Percentiles rank a stretch among this genome's conserved stretches.
These are phyloP conservation scores for Chernovozyma sophiae-reginae DNA, from an alignment of 1,139 yeast genomes.

Conservation along the genomic window DNA sequence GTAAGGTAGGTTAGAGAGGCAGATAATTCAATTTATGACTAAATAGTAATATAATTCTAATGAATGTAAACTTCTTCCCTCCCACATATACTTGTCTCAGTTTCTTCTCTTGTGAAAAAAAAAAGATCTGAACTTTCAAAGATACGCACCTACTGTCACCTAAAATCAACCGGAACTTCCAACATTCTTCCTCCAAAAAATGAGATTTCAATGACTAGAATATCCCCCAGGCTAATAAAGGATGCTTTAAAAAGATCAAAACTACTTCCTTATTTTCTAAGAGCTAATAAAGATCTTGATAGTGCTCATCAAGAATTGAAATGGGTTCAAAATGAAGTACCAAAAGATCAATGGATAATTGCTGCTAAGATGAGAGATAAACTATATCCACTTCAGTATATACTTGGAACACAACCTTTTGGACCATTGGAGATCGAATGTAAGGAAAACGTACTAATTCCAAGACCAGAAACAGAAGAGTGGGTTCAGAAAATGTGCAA, in stretches of 20 bases:
- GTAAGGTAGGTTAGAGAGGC: too few species aligned
- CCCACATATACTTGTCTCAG: background rate
- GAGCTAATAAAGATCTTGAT: constrained; percentile 25
- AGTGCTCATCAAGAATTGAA: constrained; percentile 32
- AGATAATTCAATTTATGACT: too few species aligned
- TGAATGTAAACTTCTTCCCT: too few species aligned
- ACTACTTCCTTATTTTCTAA: constrained; percentile 30
- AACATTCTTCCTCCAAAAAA: background rate
- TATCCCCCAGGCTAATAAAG: constrained; percentile 25
- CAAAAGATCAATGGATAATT: constrained; percentile 26
- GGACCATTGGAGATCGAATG: constrained; percentile 63
- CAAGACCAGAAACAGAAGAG: constrained; percentile 95
- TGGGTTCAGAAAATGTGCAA: constrained; percentile 49
- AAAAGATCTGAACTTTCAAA: background rate
- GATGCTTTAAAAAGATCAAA: constrained; percentile 24
- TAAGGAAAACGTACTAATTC: constrained; percentile 67
- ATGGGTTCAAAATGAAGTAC: constrained; percentile 42
- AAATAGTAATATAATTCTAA: too few species aligned
- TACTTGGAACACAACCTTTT: constrained; percentile 84
- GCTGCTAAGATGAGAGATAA: constrained; percentile 39
- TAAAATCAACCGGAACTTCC: background rate
- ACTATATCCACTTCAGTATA: constrained; percentile 73
- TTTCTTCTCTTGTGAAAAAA: background rate
- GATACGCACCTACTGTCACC: too few species aligned
- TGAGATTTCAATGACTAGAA: constrained; percentile 36